Evolutionary conservation across 148 eudicot genomes (phyloP).

Genomic region (Drosera capensis): DNA sequence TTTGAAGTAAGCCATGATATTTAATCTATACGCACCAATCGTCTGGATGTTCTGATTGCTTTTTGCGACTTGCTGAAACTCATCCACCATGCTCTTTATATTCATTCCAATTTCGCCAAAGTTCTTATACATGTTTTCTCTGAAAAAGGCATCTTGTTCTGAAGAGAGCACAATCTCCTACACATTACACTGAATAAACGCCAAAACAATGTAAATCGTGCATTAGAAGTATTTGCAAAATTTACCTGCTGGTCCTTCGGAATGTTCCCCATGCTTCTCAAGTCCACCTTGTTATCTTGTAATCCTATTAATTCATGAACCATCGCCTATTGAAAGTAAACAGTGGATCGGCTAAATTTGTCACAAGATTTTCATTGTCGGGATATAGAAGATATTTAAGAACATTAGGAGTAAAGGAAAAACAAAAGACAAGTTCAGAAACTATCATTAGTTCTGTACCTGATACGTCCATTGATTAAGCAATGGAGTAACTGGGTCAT

Average conservation of each 20-base stretch:
- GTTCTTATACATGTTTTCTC: slow-evolving; percentile 87
- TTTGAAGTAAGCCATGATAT: neutral
- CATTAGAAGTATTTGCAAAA: slow-evolving; percentile 4
- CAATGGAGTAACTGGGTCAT: slow-evolving; percentile 93
- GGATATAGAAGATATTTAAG: neutral
- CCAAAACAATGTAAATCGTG: neutral
- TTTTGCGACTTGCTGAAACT: slow-evolving; percentile 87
- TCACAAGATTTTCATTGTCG: neutral
- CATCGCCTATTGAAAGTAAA: slow-evolving; percentile 53
- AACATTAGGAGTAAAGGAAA: neutral
- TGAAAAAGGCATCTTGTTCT: slow-evolving; percentile 92
- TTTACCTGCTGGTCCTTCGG: slow-evolving; percentile 81
- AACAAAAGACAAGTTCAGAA: neutral
- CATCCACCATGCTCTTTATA: slow-evolving; percentile 93
- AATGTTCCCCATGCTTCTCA: slow-evolving; percentile 48
- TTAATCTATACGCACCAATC: slow-evolving; percentile 41
- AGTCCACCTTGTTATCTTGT: slow-evolving; percentile 88
- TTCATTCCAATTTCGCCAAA: slow-evolving; percentile 98
- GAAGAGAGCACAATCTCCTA: slow-evolving; percentile 94
- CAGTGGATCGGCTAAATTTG: slow-evolving; percentile 10
- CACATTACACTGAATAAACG: slow-evolving; percentile 1
- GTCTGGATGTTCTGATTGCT: slow-evolving; percentile 96
- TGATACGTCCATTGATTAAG: slow-evolving; percentile 98
- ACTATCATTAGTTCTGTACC: slow-evolving; percentile 23
- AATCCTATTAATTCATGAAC: slow-evolving; percentile 92